phyloP scores from a whole-genome alignment of 306 rosid species.

The Prunus mira region DNA sequence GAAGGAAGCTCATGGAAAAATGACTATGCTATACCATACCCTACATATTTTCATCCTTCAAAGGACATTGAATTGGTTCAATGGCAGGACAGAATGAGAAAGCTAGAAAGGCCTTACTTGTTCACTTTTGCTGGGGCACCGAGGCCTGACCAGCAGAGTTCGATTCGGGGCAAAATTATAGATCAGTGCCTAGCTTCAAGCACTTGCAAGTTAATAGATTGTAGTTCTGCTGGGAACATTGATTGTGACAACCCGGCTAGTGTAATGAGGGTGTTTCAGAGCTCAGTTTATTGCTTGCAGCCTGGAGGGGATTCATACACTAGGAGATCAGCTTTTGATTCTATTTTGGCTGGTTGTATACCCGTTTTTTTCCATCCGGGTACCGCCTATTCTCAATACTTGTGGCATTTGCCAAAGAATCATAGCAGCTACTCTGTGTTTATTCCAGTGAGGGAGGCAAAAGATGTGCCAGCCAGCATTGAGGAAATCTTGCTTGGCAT shows the following conservation, averaged over 20 bases:
- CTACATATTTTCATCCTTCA: constrained; percentile 72
- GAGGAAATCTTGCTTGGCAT: constrained; percentile 51
- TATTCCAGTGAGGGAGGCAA: constrained; percentile 62
- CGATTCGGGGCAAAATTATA: constrained; percentile 59
- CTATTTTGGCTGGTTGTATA: constrained; percentile 79
- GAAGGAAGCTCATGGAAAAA: constrained; percentile 89
- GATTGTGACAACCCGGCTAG: constrained; percentile 58
- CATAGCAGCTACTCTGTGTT: constrained; percentile 62
- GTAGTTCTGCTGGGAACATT: constrained; percentile 42
- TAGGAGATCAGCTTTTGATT: constrained; percentile 78
- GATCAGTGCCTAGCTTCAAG: constrained; percentile 55
- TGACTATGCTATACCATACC: constrained; percentile 83
- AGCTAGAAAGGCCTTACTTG: constrained; percentile 40
- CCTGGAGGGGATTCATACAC: constrained; percentile 90
- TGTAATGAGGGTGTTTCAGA: constrained; percentile 57
- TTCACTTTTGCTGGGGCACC: constrained; percentile 81
- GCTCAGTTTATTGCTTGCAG: constrained; percentile 72
- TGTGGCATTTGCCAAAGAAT: constrained; percentile 68
- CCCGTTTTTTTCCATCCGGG: constrained; percentile 95
- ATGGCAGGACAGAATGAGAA: constrained; percentile 55
- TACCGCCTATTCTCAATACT: constrained; percentile 75
- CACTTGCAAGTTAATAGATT: constrained; percentile 57
- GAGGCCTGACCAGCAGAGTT: constrained; percentile 55
- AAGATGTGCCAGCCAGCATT: constrained; percentile 43
- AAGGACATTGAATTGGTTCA: constrained; percentile 29